Evolutionary conservation across 1,284 basidiomycete species (phyloP), one percentile per base, ranked within the genome.

Genomic region (Cerrena zonata): DNA sequence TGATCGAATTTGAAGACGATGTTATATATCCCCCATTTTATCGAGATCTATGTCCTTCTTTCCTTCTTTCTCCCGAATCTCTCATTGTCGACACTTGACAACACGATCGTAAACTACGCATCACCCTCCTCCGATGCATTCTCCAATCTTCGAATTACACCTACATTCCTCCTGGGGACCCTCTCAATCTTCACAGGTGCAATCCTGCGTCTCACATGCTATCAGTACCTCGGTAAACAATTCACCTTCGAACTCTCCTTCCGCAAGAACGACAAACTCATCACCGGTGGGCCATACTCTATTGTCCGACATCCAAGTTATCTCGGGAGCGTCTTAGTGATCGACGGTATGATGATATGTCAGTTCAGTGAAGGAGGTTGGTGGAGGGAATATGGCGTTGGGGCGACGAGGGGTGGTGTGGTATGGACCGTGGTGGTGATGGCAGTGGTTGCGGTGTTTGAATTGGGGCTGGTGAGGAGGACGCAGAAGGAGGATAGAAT

Each of bases 221-320:
- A 37, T 36, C 43, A 52, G 13, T 25, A 45, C 13, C 37, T 55
- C 10, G 54, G 54, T 10, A 18, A 27, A 4, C 45, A 47, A 27
- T 55, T 55, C 52, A 55, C 54, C 3, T 55, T 46, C 45, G 22
- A 55, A 34, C 45, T 55, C 21, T 45, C 54, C 43, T 36, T 55
- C 18, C 37, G 38, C 3, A 18, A 44, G 10, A 36, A 47, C 1
- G 51, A 55, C 39, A 43, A 50, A 34, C 41, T 55, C 11, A 36
- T 55, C 37, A 55, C 54, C n/a, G 15, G 22, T 3, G 54, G 54
- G 10, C 54, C 54, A 13, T 55, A 55, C 42, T 22, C 52, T 19
- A 38, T 53, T 34, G 52, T 55, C n/a, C 51, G 54, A 7, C 54
- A 55, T 45, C 54, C 54, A 3, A 40, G 36, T 15, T 55, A 55